Base-by-base conservation (phyloP, 1,284 basidiomycete species). In the Ceratobasidium sp. region DNA sequence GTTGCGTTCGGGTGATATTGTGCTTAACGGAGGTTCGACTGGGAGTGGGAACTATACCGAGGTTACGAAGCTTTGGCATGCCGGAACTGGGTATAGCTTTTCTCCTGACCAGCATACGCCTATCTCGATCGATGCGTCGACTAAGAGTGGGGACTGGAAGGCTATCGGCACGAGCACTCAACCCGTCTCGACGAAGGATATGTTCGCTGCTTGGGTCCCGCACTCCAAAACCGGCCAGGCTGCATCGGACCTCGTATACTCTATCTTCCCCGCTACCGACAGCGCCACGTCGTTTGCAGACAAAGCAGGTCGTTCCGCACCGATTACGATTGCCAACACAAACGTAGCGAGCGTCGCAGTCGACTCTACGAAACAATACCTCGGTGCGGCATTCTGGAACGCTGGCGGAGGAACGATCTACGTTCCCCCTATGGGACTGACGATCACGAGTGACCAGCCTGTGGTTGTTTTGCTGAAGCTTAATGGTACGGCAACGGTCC, bases 121-220 rank as follows among this genome's bases (percentile, higher is more conserved):
- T 19, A 4, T 65, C 7, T 47, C 44, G 19, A 47, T 65, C 17
- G 81, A 86, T 45, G 80, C 86, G 6, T 87, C 87, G 2, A 77
- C 83, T 33, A 84, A 84, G 75, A 86, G 86, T 0, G 90, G 90
- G 0, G 83, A 87, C 77, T 92, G 91, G 91, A 83, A 85, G 15
- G 78, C 81, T 4, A 88, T 91, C 75, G 90, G 90, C n/a, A 90
- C 86, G 11, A 90, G 89, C 3, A 83, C 82, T 0, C 84, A 86
- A 64, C 87, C 88, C 14, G 82, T 85, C 1, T 80, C 82, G 31
- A 88, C 86, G 1, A 86, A 89, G 51, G 84, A 89, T 78, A 81
- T 92, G 29, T 92, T 91, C 82, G 82, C 88, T 0, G 90, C 90
- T 0, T 90, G 87, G 85, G 81, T 91, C 51, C 80, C 85, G 33